Percentiles rank a stretch among this genome's conserved stretches.
Evolutionary conservation across 371 early-diverging fungal species (phyloP).

Genomic region (Mycotypha africana): DNA sequence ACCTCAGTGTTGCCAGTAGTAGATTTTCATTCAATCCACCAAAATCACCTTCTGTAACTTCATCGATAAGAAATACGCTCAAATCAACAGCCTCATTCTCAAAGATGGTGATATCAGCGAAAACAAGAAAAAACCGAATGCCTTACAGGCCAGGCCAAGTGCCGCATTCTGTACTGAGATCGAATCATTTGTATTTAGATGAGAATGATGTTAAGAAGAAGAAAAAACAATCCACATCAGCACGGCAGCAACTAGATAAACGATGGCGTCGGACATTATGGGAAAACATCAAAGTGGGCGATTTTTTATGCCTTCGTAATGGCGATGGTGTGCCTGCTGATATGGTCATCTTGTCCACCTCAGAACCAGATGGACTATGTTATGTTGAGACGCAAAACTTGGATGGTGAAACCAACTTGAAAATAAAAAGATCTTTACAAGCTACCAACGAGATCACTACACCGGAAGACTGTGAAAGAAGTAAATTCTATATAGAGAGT

Average conservation of each 20-base stretch:
- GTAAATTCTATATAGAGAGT: conserved; percentile 66
- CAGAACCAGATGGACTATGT: conserved; percentile 61
- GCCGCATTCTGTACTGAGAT: conserved; percentile 41
- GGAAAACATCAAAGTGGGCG: conserved; percentile 89
- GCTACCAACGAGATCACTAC: conserved; percentile 42
- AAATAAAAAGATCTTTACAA: conserved; percentile 50
- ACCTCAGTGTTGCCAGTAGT: too few relatives aligned
- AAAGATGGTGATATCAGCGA: conserved; percentile 15
- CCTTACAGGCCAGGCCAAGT: conserved; percentile 49
- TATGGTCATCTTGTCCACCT: conserved; percentile 60
- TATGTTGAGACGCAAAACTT: conserved; percentile 84
- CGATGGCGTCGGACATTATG: conserved; percentile 60
- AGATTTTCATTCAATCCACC: too few relatives aligned
- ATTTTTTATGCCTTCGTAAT: conserved; percentile 80
- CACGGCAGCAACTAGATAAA: conserved; percentile 26
- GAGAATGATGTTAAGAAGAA: conserved; percentile 1
- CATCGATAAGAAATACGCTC: conserved; percentile 10
- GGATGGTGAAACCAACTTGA: conserved; percentile 87
- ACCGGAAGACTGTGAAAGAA: conserved; percentile 51
- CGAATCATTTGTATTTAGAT: conserved; percentile 5
- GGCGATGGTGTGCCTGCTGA: conserved; percentile 93
- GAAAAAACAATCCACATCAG: conserved; percentile 7
- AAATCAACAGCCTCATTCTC: conserved; percentile 22
- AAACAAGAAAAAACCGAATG: conserved; percentile 12
- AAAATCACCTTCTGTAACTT: conserved; percentile 4